A percentile compares a stretch with the other conserved stretches of the same genome.
These are phyloP conservation scores for Cucurbita pepo DNA, from an alignment of 306 rosid species.

Conservation along the genomic window DNA sequence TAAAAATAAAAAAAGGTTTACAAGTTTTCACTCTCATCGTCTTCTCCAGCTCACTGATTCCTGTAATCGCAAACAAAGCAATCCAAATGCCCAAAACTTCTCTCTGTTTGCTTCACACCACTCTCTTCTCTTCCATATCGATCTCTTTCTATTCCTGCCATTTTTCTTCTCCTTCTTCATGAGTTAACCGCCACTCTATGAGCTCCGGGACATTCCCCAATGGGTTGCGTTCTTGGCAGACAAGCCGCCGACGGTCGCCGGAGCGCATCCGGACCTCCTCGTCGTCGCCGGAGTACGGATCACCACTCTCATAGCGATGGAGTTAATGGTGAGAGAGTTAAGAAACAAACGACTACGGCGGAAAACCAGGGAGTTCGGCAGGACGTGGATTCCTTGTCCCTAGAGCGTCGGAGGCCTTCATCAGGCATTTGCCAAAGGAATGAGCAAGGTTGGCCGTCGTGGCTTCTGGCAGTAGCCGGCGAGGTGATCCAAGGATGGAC, in stretches of 20 bases:
- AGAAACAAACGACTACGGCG: conserved; percentile 5
- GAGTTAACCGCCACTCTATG: conserved; percentile 12
- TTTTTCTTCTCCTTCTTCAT: conserved; percentile 11
- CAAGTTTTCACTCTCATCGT: not conserved
- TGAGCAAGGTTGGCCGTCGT: conserved; percentile 88
- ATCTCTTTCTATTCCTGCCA: not conserved
- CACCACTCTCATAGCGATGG: conserved; percentile 5
- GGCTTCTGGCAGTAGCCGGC: conserved; percentile 85
- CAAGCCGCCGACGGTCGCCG: conserved; percentile 9
- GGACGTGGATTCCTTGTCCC: conserved; percentile 35
- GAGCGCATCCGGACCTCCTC: not conserved
- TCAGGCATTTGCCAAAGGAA: conserved; percentile 22
- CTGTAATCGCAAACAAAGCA: not conserved
- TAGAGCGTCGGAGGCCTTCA: conserved; percentile 42
- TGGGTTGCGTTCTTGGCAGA: conserved; percentile 82
- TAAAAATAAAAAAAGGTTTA: not conserved
- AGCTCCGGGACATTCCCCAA: conserved; percentile 27
- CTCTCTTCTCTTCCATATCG: not conserved
- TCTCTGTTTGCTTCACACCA: not conserved
- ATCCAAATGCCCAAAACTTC: not conserved
- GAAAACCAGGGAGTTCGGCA: conserved; percentile 18
- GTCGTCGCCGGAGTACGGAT: conserved; percentile 18
- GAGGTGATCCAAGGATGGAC: conserved; percentile 86
- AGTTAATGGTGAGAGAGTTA: conserved; percentile 16
- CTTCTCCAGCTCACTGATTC: not conserved